Percentiles rank a stretch among this genome's conserved stretches.
Evolutionary conservation across 2,329 filamentous ascomycete genomes (phyloP).

Genomic region (Paraphaeosphaeria sporulosa): DNA sequence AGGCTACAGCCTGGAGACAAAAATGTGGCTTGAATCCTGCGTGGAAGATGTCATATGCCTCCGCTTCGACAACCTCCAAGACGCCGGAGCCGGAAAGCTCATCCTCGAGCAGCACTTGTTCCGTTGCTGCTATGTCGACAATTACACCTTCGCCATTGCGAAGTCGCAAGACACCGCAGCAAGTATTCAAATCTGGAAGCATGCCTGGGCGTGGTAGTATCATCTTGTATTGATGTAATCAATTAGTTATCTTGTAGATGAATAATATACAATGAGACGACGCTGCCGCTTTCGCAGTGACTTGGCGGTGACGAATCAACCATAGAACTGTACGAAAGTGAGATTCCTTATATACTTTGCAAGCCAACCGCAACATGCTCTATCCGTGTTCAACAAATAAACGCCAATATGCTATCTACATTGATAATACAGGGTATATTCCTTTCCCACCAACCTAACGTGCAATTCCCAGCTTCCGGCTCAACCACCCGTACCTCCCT

Average conservation of each 20-base stretch:
- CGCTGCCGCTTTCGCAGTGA: neutral
- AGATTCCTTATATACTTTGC: neutral
- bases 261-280: neutral
- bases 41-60: constrained; percentile 40
- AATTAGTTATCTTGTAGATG: no score
- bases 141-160: constrained; percentile 34
- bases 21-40: no score
- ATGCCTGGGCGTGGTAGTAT: no score
- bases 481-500: constrained; percentile 35
- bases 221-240: no score
- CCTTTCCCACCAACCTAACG: neutral
- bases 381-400: neutral
- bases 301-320: neutral
- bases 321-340: neutral
- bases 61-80: constrained; percentile 50
- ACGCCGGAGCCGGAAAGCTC: constrained; percentile 40
- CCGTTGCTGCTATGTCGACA: constrained; percentile 28
- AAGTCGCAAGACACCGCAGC: constrained; percentile 34
- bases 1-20: no score
- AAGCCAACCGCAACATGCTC: neutral
- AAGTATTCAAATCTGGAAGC: no score
- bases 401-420: neutral
- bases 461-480: constrained; percentile 29
- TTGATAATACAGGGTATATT: neutral
- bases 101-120: constrained; percentile 33